These are phyloP conservation scores for Zygosaccharomyces kombuchaensis DNA, from an alignment of 805 yeast species.

Conservation along the genomic window DNA sequence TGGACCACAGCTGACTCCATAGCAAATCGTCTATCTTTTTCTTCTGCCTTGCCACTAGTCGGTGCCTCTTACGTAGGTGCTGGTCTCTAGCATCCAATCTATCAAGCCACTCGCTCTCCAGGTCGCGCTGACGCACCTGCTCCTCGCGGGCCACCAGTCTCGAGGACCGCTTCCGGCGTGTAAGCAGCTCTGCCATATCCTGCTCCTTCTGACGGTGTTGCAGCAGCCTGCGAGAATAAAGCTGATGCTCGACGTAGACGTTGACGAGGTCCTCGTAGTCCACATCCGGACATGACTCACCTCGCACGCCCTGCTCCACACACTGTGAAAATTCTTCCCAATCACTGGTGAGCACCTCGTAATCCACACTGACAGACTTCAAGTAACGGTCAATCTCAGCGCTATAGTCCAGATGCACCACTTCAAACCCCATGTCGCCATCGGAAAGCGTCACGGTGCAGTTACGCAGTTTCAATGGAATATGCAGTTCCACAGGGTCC, in stretches of 20 bases:
- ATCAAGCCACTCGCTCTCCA: constrained; percentile 37
- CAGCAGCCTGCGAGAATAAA: constrained; percentile 26
- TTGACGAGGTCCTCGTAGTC: constrained; percentile 17
- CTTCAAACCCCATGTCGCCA: constrained; percentile 16
- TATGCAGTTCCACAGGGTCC: constrained; percentile 10
- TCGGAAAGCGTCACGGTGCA: constrained; percentile 27
- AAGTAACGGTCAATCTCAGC: constrained; percentile 31
- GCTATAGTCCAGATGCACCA: constrained; percentile 30
- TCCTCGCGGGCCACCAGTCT: constrained; percentile 70
- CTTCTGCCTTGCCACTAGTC: constrained; percentile 21
- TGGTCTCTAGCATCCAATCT: constrained; percentile 37
- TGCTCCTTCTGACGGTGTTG: constrained; percentile 54
- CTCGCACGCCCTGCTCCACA: constrained; percentile 4
- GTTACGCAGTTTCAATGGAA: constrained; percentile 30
- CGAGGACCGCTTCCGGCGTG: constrained; percentile 69
- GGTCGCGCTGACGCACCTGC: constrained; percentile 42
- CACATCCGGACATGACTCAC: constrained; percentile 5
- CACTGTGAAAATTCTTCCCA: constrained; percentile 27
- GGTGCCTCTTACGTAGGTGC: constrained; percentile 26
- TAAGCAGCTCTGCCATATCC: constrained; percentile 58
- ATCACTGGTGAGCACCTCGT: constrained; percentile 23
- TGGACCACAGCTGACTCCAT: constrained; percentile 31
- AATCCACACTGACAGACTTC: constrained; percentile 19
- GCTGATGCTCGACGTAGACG: constrained; percentile 22
- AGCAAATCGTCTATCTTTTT: constrained; percentile 29